Conservation (phyloP, 2,329 filamentous ascomycete genomes). For the Hymenoscyphus salicellus region DNA sequence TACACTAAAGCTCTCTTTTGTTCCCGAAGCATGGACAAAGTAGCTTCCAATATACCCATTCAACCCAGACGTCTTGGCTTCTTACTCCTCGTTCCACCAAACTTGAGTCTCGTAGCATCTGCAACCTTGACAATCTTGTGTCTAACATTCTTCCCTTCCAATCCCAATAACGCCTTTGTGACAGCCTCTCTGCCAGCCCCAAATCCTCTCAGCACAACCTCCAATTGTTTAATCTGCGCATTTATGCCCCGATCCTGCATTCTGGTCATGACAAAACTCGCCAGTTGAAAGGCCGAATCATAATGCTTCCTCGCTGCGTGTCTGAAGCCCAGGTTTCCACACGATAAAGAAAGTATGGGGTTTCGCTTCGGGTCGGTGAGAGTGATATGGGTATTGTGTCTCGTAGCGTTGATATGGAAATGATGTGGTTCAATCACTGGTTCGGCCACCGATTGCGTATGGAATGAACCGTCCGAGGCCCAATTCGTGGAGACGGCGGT, state of each 20-base stretch:
- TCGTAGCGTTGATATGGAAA: constrained; percentile 80
- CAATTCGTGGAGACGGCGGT: constrained; percentile 12
- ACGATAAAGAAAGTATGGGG: constrained; percentile 74
- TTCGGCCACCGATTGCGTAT: constrained; percentile 28
- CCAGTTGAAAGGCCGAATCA: constrained; percentile 88
- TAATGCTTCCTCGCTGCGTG: constrained; percentile 78
- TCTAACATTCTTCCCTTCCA: constrained; percentile 74
- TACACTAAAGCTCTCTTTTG: constrained; percentile 15
- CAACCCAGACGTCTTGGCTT: constrained; percentile 72
- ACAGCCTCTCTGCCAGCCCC: constrained; percentile 84
- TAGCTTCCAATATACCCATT: constrained; percentile 6
- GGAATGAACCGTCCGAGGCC: constrained; percentile 19
- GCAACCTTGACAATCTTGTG: constrained; percentile 74
- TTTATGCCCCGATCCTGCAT: constrained; percentile 80
- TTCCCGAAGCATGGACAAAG: neutral
- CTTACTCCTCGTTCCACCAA: constrained; percentile 86
- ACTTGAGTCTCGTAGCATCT: constrained; percentile 88
- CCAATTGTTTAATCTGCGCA: constrained; percentile 70
- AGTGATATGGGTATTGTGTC: constrained; percentile 95
- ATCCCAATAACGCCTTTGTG: constrained; percentile 82
- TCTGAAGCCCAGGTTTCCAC: constrained; percentile 87
- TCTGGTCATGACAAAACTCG: constrained; percentile 76
- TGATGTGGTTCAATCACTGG: constrained; percentile 66
- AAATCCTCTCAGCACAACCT: constrained; percentile 81
- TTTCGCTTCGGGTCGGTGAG: constrained; percentile 78